Percentiles rank a stretch among this genome's conserved stretches.
These are phyloP conservation scores for Podaxis sp. DNA, from an alignment of 768 basidiomycete species.

Conservation along the genomic window DNA sequence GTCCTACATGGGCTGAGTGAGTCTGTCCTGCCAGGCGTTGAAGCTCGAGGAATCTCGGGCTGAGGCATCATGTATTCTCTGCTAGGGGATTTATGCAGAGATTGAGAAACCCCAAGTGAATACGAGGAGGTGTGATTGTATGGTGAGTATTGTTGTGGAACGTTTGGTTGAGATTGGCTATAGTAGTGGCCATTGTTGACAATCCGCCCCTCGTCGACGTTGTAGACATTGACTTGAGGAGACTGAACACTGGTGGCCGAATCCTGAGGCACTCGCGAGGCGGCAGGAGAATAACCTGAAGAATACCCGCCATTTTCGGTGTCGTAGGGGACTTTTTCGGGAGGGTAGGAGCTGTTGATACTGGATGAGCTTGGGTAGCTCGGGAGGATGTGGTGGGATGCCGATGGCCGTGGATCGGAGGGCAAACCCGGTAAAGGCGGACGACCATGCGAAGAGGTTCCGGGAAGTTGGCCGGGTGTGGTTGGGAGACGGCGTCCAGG, in stretches of 20 bases:
- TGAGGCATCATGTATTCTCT: slow-evolving; percentile 2
- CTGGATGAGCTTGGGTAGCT: slow-evolving; percentile 8
- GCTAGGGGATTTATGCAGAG: neutral
- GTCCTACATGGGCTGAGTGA: slow-evolving; percentile 10
- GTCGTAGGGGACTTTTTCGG: slow-evolving; percentile 4
- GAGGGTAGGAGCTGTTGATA: neutral
- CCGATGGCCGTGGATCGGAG: slow-evolving; percentile 19
- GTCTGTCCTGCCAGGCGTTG: neutral
- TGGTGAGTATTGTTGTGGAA: slow-evolving; percentile 2
- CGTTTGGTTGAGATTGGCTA: slow-evolving; percentile 14
- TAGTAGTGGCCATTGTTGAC: slow-evolving; percentile 18
- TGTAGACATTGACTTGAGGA: slow-evolving; percentile 19
- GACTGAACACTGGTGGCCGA: slow-evolving; percentile 14
- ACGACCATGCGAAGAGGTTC: slow-evolving; percentile 7
- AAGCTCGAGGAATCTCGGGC: neutral
- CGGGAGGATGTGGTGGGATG: slow-evolving; percentile 2
- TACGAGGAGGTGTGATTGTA: slow-evolving; percentile 12
- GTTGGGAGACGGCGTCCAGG: slow-evolving; percentile 26
- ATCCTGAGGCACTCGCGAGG: slow-evolving; percentile 10
- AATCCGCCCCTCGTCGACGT: slow-evolving; percentile 12
- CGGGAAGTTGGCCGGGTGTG: slow-evolving; percentile 19
- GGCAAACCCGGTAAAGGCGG: slow-evolving; percentile 19
- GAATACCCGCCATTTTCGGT: slow-evolving; percentile 3
- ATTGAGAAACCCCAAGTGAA: neutral
- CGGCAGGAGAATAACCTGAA: neutral